Evolutionary conservation across 768 basidiomycete genomes (phyloP), one percentile per base, ranked within the genome.

Genomic region (Suillus placidus): DNA sequence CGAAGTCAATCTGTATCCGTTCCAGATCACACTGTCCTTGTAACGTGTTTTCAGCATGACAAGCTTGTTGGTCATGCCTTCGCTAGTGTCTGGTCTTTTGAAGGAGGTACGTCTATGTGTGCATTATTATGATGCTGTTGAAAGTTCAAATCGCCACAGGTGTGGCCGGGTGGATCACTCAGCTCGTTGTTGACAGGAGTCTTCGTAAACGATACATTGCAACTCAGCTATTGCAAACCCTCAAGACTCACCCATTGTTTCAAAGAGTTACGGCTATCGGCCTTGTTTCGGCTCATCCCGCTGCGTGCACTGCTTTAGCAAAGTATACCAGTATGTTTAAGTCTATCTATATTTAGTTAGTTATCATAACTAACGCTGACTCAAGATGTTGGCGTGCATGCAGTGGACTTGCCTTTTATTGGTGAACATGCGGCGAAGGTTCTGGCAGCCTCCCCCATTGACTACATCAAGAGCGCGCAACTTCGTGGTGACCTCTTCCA

Each of bases 401-500:
- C 64, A 16, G 61, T 73, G 47, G 66, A 75, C 61, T 47, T 68
- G 14, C 18, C n/a, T n/a, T 75, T 73, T 65, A 73, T 73, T 37
- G 13, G 20, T 8, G 49, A 65, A 23, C 65, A 74, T 63, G 74
- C 71, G 2, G 42, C 8, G 20, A 65, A 51, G 12, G 72, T 77
- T 32, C 47, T 79, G 13, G 52, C 40, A 0, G 30, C 67, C 4
- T 66, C 73, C 2, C 66, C 74, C 2, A 57, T 77, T 10, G 32
- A 52, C 2, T 80, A 78, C 54, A 63, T 80, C 37, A 70, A 70
- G 55, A 60, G 57, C 35, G 66, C 66, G 10, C 20, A 64, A 18
- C 69, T 75, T 30, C 68, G 64, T 32, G 78, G 76, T 8, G 66
- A 67, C 3, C 70, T 77, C 18, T 77, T 75, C 57, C 57, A 71